Percentiles rank a stretch among this genome's conserved stretches.
Conservation (phyloP, 177 flowering plant genomes). For the Telopea speciosissima region DNA sequence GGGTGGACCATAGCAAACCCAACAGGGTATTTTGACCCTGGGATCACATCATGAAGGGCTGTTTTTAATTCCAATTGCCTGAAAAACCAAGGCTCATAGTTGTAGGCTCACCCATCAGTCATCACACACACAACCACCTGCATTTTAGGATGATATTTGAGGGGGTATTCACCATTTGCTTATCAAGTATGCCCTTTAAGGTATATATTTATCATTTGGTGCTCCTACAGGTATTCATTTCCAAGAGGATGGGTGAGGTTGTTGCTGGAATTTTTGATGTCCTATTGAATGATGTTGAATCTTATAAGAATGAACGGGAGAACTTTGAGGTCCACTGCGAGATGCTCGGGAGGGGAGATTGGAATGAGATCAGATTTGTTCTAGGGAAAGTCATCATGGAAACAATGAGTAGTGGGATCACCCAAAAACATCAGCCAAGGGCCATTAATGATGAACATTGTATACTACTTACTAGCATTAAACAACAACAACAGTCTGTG, state of each 20-base stretch:
- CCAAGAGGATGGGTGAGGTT: conserved; percentile 26
- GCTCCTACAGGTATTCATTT: conserved; percentile 47
- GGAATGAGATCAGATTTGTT: conserved; percentile 50
- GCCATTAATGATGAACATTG: background rate
- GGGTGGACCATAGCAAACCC: no score
- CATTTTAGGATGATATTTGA: background rate
- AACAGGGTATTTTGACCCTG: no score
- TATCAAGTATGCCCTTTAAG: no score
- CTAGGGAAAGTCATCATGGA: conserved; percentile 69
- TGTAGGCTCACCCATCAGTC: no score
- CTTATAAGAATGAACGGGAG: conserved; percentile 17
- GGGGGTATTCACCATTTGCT: background rate
- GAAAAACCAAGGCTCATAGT: no score
- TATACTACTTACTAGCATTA: conserved; percentile 1
- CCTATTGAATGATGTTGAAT: conserved; percentile 27
- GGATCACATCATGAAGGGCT: no score
- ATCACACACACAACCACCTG: no score
- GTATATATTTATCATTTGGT: background rate
- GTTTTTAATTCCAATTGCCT: no score
- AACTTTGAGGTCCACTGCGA: conserved; percentile 31
- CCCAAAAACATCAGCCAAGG: conserved; percentile 5
- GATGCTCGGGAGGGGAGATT: conserved; percentile 44
- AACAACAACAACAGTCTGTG: background rate
- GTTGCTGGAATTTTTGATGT: conserved; percentile 38
- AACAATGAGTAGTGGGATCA: conserved; percentile 35